Evolutionary conservation across 2,329 filamentous ascomycete species (phyloP).

Genomic region (Lecanicillium sp.): DNA sequence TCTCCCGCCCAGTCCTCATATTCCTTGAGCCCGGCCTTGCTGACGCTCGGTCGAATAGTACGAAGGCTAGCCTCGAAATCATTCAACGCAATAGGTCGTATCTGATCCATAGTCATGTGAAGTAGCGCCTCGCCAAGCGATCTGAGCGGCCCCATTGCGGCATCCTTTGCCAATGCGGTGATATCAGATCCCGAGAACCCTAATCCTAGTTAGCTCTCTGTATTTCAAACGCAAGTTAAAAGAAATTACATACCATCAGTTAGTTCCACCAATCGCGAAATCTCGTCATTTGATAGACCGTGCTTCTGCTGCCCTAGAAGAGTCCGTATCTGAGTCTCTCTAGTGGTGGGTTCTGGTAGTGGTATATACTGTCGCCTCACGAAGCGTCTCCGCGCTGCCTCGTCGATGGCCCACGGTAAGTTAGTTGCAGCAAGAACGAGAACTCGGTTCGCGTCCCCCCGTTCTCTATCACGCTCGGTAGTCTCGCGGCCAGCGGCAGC

Average conservation of each 20-base stretch:
- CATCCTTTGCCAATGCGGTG: slow-evolving; percentile 92
- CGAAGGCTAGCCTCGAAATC: slow-evolving; percentile 81
- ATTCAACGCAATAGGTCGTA: slow-evolving; percentile 71
- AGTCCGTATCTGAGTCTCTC: slow-evolving; percentile 69
- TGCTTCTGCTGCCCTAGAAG: slow-evolving; percentile 86
- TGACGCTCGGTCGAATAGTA: slow-evolving; percentile 86
- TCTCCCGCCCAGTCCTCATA: slow-evolving; percentile 93
- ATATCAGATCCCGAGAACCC: slow-evolving; percentile 98
- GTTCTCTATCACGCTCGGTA: slow-evolving; percentile 56
- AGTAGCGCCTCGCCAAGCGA: slow-evolving; percentile 84
- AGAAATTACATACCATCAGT: slow-evolving; percentile 63
- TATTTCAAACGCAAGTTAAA: slow-evolving; percentile 1
- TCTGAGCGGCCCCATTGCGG: slow-evolving; percentile 90
- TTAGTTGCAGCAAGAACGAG: slow-evolving; percentile 94
- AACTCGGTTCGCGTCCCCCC: slow-evolving; percentile 78
- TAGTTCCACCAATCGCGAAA: slow-evolving; percentile 63
- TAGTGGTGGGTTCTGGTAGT: slow-evolving; percentile 75
- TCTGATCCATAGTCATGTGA: slow-evolving; percentile 89
- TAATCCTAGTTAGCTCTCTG: slow-evolving; percentile 26
- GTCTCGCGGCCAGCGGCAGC: slow-evolving; percentile 81
- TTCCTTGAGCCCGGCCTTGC: slow-evolving; percentile 72
- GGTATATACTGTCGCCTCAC: slow-evolving; percentile 95
- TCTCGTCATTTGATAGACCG: slow-evolving; percentile 61
- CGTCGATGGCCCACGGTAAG: slow-evolving; percentile 94
- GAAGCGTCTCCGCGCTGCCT: slow-evolving; percentile 84